Percentiles rank a stretch among this genome's conserved stretches.
Conservation (phyloP, 192 early-diverging fungal genomes). For the Linnemannia hyalina region DNA sequence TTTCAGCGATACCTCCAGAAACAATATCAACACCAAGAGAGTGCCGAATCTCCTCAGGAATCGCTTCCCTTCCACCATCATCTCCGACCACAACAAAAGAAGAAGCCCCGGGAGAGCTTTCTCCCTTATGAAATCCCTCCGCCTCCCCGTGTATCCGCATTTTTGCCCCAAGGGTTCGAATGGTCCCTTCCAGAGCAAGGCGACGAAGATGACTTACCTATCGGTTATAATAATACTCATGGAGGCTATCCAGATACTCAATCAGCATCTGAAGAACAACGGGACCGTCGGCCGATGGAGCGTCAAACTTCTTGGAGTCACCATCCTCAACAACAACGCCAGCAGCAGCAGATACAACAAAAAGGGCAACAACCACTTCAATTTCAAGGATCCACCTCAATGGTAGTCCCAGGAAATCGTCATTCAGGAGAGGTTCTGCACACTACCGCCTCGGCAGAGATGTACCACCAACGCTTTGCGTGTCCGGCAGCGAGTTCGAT, state of each 20-base stretch:
- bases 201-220: constrained; percentile 14
- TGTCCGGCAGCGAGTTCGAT: constrained; percentile 27
- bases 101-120: constrained; percentile 18
- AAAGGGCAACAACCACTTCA: background rate
- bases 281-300: constrained; percentile 19
- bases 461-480: constrained; percentile 18
- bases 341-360: background rate
- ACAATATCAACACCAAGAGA: constrained; percentile 24
- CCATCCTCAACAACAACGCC: background rate
- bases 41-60: background rate
- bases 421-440: constrained; percentile 3
- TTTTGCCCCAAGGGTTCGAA: constrained; percentile 36
- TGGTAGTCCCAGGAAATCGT: background rate
- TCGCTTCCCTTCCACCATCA: background rate
- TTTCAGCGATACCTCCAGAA: constrained; percentile 42
- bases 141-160: constrained; percentile 26
- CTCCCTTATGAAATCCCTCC: constrained; percentile 28
- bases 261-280: background rate
- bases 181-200: constrained; percentile 32
- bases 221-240: background rate
- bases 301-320: constrained; percentile 20
- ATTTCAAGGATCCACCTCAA: background rate
- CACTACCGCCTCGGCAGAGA: constrained; percentile 10
- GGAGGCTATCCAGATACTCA: background rate
- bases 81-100: constrained; percentile 13